Evolutionary conservation across 2,329 filamentous ascomycete species (phyloP), one percentile per base, ranked within the genome.

Genomic region (Stemphylium lycopersici): DNA sequence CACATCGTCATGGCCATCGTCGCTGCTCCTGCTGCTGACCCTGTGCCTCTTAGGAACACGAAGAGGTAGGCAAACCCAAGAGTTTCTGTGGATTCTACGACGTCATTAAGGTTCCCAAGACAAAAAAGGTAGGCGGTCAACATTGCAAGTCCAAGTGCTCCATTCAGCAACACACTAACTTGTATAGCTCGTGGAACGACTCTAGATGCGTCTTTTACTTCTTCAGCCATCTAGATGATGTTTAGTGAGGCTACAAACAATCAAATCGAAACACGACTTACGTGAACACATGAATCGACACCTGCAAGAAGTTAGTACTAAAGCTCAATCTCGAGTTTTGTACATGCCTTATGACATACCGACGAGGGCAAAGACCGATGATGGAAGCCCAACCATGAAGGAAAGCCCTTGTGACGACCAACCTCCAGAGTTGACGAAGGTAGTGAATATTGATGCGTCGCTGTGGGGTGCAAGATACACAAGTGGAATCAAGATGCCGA

Each of bases 401-500:
- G 48, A 51, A 24, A 46, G 41, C 8, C 6, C 41, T n/a, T 51
- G 48, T 5, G 36, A 16, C 12, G 40, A 50, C 48, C 48, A 82
- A 3, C 68, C 73, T 1, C 78, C 79, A n/a, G 61, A 49, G 52
- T 82, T 37, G 65, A 66, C 57, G 79, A 81, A 10, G 68, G 54
- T 15, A 71, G 32, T 71, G 50, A 81, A 79, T 0, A 80, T 78
- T 4, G 22, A 26, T n/a, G 32, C 20, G 31, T 42, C 11, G 29
- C 18, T 57, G n/a, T 57, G 48, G 5, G 48, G 50, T 3, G 50
- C 53, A 29, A 63, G 37, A 41, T 62, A 60, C 3, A 53, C 43
- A 11, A 64, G 34, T 2, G 52, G 49, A 6, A 81, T 76, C 15
- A 82, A 61, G 47, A 81, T 76, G 1, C 72, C 78, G 52, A 82